Percentiles rank a stretch among this genome's conserved stretches.
Conservation (phyloP, 2,329 filamentous ascomycete genomes). For the Ophiosphaerella narmari region DNA sequence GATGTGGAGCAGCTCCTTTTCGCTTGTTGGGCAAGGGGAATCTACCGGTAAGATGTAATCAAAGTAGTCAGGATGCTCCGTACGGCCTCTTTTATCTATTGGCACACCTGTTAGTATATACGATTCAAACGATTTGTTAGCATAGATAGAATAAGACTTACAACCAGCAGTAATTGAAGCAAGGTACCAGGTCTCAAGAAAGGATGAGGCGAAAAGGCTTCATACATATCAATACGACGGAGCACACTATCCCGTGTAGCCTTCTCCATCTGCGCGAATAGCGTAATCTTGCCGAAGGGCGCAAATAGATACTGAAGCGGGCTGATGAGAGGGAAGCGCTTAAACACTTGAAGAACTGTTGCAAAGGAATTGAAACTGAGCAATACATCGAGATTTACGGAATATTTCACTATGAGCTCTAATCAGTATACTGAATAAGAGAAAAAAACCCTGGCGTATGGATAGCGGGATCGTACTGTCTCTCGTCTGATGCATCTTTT, state of each 20-base stretch:
- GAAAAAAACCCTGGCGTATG: no score
- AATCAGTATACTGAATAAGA: no score
- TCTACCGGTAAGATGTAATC: neutral
- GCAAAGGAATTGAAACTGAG: slow-evolving; percentile 7
- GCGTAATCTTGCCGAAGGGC: slow-evolving; percentile 9
- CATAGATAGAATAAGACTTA: no score
- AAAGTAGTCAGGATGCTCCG: neutral
- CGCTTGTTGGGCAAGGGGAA: neutral
- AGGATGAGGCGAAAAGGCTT: no score
- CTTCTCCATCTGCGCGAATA: slow-evolving; percentile 12
- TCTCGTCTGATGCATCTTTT: slow-evolving; percentile 10
- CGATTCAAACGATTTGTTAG: no score
- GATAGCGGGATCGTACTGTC: neutral
- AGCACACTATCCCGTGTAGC: slow-evolving; percentile 5
- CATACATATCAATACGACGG: neutral
- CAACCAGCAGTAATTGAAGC: no score
- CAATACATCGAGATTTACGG: slow-evolving; percentile 6
- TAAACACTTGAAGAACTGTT: slow-evolving; percentile 5
- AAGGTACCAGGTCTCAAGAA: no score
- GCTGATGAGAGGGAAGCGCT: slow-evolving; percentile 9
- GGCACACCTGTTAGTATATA: no score
- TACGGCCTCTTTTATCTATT: neutral
- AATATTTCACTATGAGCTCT: neutral
- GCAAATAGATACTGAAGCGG: slow-evolving; percentile 10
- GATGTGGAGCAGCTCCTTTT: neutral